Evolutionary conservation across 768 basidiomycete species (phyloP).

Genomic region (Dentipellis fragilis): DNA sequence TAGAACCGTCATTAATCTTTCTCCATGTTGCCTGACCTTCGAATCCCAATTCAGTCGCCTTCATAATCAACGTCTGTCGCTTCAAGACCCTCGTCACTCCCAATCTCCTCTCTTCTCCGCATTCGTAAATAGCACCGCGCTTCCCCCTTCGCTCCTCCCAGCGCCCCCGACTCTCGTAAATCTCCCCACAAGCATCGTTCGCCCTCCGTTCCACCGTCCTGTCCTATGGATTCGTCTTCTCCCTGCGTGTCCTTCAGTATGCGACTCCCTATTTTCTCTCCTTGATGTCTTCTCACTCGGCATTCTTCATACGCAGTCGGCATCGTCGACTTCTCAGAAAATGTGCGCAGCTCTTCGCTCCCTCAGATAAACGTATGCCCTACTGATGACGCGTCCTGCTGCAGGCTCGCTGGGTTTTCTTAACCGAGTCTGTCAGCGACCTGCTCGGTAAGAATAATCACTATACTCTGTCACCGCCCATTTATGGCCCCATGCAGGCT

Average conservation of each 20-base stretch:
- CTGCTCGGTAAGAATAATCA: conserved; percentile 37
- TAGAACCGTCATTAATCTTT: no score
- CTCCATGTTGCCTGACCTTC: no score
- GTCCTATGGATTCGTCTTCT: conserved; percentile 12
- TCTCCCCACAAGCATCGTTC: neutral
- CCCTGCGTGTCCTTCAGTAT: conserved; percentile 72
- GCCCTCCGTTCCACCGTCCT: neutral
- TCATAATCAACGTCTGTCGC: neutral
- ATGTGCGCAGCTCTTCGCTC: conserved; percentile 33
- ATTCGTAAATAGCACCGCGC: conserved; percentile 5
- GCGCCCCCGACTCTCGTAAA: neutral
- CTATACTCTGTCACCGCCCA: neutral
- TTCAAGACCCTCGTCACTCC: neutral
- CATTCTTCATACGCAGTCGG: conserved; percentile 38
- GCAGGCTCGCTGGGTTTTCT: conserved; percentile 58
- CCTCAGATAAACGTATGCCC: conserved; percentile 5
- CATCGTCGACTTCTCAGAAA: conserved; percentile 72
- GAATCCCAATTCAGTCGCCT: no score
- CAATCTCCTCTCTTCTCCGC: neutral
- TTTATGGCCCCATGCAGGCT: conserved; percentile 33
- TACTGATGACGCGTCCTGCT: neutral
- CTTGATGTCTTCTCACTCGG: conserved; percentile 1
- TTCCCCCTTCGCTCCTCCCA: neutral
- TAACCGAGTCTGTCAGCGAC: conserved; percentile 57
- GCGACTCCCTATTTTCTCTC: conserved; percentile 21